These are phyloP conservation scores for Thalassiosira ordinaria DNA, from an alignment of 352 stramenopile genomes.

Conservation along the genomic window DNA sequence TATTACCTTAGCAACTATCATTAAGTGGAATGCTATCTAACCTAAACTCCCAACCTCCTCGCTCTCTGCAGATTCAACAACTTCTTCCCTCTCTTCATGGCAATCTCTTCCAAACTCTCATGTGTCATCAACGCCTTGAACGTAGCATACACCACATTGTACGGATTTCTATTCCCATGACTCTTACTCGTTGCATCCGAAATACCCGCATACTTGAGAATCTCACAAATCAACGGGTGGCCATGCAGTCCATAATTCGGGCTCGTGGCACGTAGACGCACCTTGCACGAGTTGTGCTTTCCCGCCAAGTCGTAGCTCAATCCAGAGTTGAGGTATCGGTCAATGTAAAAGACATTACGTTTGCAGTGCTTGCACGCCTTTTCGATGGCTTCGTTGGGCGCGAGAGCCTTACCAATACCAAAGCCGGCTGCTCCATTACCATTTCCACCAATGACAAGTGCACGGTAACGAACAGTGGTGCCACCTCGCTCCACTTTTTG, in stretches of 20 bases:
- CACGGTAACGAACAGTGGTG: slow-evolving; percentile 92
- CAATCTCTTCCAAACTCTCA: slow-evolving; percentile 93
- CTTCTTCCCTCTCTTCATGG: slow-evolving; percentile 90
- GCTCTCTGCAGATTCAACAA: slow-evolving; percentile 79
- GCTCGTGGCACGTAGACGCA: slow-evolving; percentile 87
- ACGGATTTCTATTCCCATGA: slow-evolving; percentile 93
- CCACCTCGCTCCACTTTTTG: slow-evolving; percentile 90
- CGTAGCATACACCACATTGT: slow-evolving; percentile 93
- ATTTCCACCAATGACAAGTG: slow-evolving; percentile 93
- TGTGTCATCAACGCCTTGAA: slow-evolving; percentile 94
- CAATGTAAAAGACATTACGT: slow-evolving; percentile 94
- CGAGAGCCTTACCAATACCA: slow-evolving; percentile 91
- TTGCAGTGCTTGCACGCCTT: slow-evolving; percentile 90
- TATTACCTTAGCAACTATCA: not conserved
- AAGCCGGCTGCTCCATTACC: slow-evolving; percentile 92
- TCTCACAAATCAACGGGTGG: slow-evolving; percentile 79
- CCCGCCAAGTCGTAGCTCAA: slow-evolving; percentile 92
- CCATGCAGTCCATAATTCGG: slow-evolving; percentile 73
- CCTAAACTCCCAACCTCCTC: slow-evolving; percentile 73
- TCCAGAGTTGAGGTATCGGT: slow-evolving; percentile 91
- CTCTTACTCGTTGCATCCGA: slow-evolving; percentile 92
- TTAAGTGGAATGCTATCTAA: too few species aligned
- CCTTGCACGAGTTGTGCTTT: slow-evolving; percentile 94
- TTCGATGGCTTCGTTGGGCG: slow-evolving; percentile 89
- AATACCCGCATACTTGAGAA: slow-evolving; percentile 91